Base-by-base conservation (phyloP, 2,329 filamentous ascomycete species). In the Leptographium lundbergii region DNA sequence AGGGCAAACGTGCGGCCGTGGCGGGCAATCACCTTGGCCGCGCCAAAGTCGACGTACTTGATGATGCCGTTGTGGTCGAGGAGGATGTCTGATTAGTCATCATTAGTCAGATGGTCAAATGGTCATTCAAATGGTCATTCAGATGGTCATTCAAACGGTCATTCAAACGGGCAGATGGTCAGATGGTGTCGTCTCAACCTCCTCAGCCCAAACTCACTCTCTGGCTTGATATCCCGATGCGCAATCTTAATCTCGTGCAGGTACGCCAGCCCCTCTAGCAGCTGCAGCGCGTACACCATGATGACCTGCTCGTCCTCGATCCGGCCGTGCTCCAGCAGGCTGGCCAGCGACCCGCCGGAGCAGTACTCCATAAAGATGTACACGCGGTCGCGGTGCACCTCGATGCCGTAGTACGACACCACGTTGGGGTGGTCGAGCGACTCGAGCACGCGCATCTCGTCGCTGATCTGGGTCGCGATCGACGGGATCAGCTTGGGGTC, bases 281-380 rank as follows among this genome's bases (percentile, higher is more conserved):
- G 85, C 70, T 97, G 92, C 61, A 97, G 77, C 29, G 90, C 89
- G 70, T 97, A 97, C 50, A 97, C 92, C 84, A 95, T 95, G 62
- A 96, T 92, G 62, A 97, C 91, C 59, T 91, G 94, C 71, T 99
- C 94, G 69, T 97, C 95, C 74, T 96, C 94, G 63, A 99, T 96
- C 48, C 94, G 88, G 14, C 94, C 94, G 68, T 99, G 92, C 71
- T 99, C 94, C 50, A 99, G 78, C 57, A 99, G 76, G 56, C 83
- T 88, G 50, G 94, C 91, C 55, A 99, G 78, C 19, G 92, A 97
- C 24, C 94, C 94, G 57, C 94, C 92, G 5, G 91, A 95, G 72
- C 94, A 99, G 73, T 95, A 97, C 72, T 99, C 94, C 94, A 99
- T 99, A 71, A 99, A 99, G 65, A 99, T 96, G 73, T 97, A 99